A percentile compares a stretch with the other conserved stretches of the same genome.
phyloP scores from a whole-genome alignment of 176 grass and related monocot genomes.

The Coix lacrymajobi region DNA sequence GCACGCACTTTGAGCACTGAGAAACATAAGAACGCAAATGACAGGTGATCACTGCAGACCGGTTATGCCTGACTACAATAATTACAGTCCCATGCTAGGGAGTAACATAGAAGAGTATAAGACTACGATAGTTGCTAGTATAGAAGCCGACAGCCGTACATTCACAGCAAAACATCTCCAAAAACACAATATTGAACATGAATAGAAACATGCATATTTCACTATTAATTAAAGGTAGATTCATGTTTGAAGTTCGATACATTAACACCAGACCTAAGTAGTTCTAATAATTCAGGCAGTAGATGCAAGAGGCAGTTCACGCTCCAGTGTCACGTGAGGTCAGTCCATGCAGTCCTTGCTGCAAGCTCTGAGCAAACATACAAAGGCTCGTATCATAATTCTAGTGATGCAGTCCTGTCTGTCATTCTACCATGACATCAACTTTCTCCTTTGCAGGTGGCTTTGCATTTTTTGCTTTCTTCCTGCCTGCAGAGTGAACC shows the following conservation, averaged over 20 bases:
- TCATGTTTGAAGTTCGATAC: conserved; percentile 17
- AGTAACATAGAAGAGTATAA: too few relatives aligned
- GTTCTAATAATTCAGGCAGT: not conserved
- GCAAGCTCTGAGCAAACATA: not conserved
- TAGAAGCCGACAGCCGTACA: not conserved
- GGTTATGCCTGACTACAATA: not conserved
- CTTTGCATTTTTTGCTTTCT: conserved; percentile 48
- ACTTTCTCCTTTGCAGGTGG: conserved; percentile 14
- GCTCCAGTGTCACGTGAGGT: not conserved
- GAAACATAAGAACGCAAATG: not conserved
- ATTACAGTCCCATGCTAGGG: not conserved
- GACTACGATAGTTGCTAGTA: not conserved
- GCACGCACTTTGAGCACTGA: not conserved
- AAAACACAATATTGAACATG: not conserved
- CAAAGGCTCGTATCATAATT: not conserved
- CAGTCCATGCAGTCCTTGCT: not conserved
- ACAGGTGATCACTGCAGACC: not conserved
- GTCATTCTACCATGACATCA: conserved; percentile 68
- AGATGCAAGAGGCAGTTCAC: not conserved
- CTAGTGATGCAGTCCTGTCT: not conserved
- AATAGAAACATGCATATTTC: not conserved
- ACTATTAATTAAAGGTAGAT: too few relatives aligned
- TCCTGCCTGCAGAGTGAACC: conserved; percentile 47
- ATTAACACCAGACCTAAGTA: conserved; percentile 9
- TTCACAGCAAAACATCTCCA: not conserved